Evolutionary conservation across 208 protist species (phyloP).

Genomic region (Entamoeba invadens): DNA sequence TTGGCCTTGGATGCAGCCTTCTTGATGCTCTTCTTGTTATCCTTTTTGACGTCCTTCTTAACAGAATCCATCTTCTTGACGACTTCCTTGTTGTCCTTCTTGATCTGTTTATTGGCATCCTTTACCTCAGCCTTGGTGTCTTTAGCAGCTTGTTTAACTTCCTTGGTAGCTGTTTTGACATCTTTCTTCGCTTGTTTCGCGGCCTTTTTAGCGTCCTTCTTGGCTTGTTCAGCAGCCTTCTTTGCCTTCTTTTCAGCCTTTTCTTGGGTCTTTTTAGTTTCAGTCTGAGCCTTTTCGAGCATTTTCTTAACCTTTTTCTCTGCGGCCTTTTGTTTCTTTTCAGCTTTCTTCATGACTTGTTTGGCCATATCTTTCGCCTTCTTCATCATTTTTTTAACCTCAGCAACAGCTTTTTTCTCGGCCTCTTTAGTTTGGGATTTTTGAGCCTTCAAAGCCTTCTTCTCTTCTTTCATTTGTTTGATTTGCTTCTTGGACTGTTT

Average conservation of each 20-base stretch:
- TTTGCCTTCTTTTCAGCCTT: background rate
- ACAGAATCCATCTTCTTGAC: background rate
- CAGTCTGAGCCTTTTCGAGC: no score
- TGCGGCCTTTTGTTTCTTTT: background rate
- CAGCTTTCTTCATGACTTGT: background rate
- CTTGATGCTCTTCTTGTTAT: background rate
- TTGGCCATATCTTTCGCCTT: background rate
- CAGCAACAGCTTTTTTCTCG: no score
- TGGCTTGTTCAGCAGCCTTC: background rate
- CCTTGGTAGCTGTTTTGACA: background rate
- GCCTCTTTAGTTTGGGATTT: no score
- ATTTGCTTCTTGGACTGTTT: no score
- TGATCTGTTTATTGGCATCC: background rate
- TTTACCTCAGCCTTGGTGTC: background rate
- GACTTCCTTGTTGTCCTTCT: no score
- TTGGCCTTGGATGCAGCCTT: background rate
- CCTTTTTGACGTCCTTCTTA: background rate
- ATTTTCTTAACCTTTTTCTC: background rate
- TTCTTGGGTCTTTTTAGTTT: no score
- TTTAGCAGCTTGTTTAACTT: background rate
- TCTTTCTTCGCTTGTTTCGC: background rate
- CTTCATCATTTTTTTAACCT: background rate
- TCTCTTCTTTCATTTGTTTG: no score
- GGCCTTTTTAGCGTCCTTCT: no score
- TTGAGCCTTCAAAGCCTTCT: no score